These are phyloP conservation scores for Gillenia trifoliata DNA, from an alignment of 306 rosid species.

Conservation along the genomic window DNA sequence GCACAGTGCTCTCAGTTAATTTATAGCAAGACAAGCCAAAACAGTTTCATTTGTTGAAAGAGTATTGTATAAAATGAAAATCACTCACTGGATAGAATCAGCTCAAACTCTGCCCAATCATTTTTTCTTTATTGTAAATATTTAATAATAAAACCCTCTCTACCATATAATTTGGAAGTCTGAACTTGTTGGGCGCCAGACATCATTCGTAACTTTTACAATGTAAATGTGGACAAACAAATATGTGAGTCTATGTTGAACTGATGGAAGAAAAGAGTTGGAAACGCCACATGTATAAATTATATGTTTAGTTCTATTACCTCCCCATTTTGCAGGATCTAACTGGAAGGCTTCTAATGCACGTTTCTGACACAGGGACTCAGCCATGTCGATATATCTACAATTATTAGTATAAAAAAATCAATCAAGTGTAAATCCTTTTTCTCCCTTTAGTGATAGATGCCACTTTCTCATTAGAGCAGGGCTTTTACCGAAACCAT, in stretches of 20 bases:
- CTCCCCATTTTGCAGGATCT: constrained; percentile 98
- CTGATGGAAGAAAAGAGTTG: neutral
- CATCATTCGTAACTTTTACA: neutral
- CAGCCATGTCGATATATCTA: constrained; percentile 95
- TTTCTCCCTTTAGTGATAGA: no score
- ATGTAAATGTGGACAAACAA: neutral
- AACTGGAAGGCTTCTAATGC: constrained; percentile 75
- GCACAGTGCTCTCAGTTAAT: neutral
- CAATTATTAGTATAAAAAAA: neutral
- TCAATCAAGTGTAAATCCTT: neutral
- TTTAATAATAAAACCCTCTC: neutral
- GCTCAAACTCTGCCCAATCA: neutral
- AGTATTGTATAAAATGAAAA: neutral
- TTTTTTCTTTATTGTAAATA: neutral
- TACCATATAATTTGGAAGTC: neutral
- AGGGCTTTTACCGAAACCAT: no score
- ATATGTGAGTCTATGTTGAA: neutral
- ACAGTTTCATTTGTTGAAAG: neutral
- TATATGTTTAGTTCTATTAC: constrained; percentile 26
- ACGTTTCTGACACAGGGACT: constrained; percentile 77
- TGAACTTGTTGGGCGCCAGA: neutral
- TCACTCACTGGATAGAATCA: neutral
- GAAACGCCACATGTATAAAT: neutral
- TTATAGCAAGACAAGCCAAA: neutral
- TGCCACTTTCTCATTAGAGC: no score